Percentiles rank a stretch among this genome's conserved stretches.
These are phyloP conservation scores for Fusarium zealandicum DNA, from an alignment of 2,329 filamentous ascomycete genomes.

Conservation along the genomic window DNA sequence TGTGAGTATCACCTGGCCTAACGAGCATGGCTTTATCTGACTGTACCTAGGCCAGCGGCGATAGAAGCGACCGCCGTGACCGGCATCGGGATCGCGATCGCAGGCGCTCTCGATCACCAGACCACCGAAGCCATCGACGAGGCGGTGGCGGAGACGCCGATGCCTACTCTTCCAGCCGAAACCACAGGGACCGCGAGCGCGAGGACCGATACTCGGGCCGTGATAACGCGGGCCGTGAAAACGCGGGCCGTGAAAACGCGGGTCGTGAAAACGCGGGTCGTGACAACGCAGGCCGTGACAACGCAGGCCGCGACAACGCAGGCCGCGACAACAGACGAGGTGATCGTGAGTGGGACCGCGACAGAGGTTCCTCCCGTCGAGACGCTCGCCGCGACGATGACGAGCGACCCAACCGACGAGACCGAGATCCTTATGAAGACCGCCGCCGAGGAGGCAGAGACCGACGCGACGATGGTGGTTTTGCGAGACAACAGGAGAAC, in stretches of 20 bases:
- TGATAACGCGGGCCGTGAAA: no score
- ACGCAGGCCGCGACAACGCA: no score
- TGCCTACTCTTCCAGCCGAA: constrained; percentile 90
- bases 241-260: no score
- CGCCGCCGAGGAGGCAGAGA: constrained; percentile 60
- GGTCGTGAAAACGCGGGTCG: no score
- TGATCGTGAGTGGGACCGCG: constrained; percentile 80
- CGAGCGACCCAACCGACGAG: constrained; percentile 60
- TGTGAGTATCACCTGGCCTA: constrained; percentile 47
- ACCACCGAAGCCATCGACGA: constrained; percentile 71
- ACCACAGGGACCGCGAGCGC: constrained; percentile 90
- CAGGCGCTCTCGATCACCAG: constrained; percentile 87
- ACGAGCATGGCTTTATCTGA: constrained; percentile 27
- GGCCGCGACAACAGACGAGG: constrained; percentile 67
- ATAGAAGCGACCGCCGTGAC: constrained; percentile 47
- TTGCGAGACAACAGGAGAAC: constrained; percentile 54
- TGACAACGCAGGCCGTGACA: no score
- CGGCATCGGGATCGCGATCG: constrained; percentile 50
- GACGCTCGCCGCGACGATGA: constrained; percentile 73
- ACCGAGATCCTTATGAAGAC: constrained; percentile 63
- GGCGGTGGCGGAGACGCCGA: constrained; percentile 82
- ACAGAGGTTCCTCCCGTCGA: constrained; percentile 66
- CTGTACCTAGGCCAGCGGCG: constrained; percentile 41
- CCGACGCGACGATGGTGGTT: constrained; percentile 50
- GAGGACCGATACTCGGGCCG: constrained; percentile 87